phyloP scores from a whole-genome alignment of 2,329 filamentous ascomycete species.

The Epichloe amarillans region DNA sequence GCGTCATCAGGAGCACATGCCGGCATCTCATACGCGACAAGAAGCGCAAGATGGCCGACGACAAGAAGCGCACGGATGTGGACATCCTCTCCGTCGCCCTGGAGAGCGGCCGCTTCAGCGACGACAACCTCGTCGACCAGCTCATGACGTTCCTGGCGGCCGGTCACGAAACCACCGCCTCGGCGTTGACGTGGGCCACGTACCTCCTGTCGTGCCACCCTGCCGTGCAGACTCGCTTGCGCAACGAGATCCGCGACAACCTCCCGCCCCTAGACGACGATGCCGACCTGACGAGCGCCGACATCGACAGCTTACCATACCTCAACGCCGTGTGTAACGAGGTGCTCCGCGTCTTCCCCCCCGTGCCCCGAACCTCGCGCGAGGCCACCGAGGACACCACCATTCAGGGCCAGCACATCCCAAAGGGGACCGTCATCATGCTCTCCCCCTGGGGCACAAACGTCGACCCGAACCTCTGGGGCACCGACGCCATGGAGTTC shows the following conservation, averaged over 20 bases:
- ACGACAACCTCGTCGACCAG: constrained; percentile 74
- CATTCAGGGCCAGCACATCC: constrained; percentile 51
- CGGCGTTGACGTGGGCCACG: constrained; percentile 61
- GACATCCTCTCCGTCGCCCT: constrained; percentile 77
- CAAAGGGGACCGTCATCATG: constrained; percentile 56
- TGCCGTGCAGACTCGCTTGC: constrained; percentile 51
- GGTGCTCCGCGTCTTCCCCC: constrained; percentile 57
- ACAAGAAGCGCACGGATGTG: constrained; percentile 36
- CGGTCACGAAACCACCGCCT: constrained; percentile 67
- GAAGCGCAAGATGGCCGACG: constrained; percentile 34
- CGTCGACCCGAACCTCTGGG: constrained; percentile 58
- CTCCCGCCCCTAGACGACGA: constrained; percentile 37
- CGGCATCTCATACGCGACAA: constrained; percentile 58
- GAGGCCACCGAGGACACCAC: constrained; percentile 50
- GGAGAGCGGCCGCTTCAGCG: constrained; percentile 59
- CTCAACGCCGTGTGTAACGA: constrained; percentile 70
- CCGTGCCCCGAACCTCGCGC: constrained; percentile 59
- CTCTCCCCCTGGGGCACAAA: constrained; percentile 59
- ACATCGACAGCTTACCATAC: constrained; percentile 65
- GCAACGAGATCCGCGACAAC: constrained; percentile 49
- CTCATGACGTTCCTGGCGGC: constrained; percentile 84
- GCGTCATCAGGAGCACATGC: constrained; percentile 51
- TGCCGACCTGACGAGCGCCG: constrained; percentile 24
- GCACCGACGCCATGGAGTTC: constrained; percentile 59
- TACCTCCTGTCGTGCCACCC: constrained; percentile 56